Conservation (phyloP, 148 eudicot species). For the Chenopodium berlandieri region DNA sequence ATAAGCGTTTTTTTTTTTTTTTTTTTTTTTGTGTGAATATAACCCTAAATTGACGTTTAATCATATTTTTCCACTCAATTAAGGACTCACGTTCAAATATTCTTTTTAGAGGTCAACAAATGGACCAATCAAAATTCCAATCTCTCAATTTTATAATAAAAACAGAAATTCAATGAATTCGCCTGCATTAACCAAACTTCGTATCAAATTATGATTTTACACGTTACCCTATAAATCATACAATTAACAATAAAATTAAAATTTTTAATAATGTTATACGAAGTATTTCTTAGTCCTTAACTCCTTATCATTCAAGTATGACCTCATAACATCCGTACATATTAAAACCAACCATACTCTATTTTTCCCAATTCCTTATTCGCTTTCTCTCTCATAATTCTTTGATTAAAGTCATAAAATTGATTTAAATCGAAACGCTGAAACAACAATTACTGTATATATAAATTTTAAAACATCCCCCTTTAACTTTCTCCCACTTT, state of each 20-base stretch:
- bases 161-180: no score
- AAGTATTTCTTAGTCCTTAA: background rate
- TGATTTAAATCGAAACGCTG: background rate
- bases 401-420: background rate
- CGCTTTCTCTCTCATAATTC: background rate
- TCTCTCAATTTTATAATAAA: no score
- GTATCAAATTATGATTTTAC: background rate
- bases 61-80: no score
- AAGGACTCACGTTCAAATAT: no score
- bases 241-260: no score
- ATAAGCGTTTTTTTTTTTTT: no score
- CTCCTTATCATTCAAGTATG: background rate
- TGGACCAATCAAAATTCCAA: no score
- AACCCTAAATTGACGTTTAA: no score
- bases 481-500: slow-evolving; percentile 6
- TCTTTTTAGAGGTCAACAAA: background rate
- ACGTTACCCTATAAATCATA: background rate
- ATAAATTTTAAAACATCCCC: background rate
- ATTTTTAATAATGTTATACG: background rate
- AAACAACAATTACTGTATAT: background rate
- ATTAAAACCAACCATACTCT: background rate
- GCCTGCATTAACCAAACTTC: background rate
- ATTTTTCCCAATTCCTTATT: background rate
- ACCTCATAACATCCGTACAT: background rate
- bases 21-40: no score